These are phyloP conservation scores for Musa balbisiana DNA, from an alignment of 202 grass and related monocot species.

Conservation along the genomic window DNA sequence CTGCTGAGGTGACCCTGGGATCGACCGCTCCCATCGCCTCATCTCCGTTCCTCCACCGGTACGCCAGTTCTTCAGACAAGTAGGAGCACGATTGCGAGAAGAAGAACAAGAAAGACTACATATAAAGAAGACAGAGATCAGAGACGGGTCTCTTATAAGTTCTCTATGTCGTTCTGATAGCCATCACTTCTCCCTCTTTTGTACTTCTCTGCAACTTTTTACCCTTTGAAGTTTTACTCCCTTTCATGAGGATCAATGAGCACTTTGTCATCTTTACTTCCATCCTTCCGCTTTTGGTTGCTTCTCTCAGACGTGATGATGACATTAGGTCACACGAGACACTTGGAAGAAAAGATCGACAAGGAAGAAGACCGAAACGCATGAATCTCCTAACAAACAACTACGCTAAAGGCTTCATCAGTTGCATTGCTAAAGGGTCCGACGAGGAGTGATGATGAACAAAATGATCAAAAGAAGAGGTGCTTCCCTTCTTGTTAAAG, in stretches of 20 bases:
- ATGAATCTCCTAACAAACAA: too few species aligned
- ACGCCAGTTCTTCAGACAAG: constrained; percentile 40
- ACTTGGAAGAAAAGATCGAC: background rate
- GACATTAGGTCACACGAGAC: background rate
- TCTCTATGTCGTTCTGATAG: too few species aligned
- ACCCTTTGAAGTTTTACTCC: background rate
- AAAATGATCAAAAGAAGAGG: background rate
- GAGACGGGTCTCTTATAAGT: background rate
- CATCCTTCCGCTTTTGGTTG: background rate
- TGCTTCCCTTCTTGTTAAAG: background rate
- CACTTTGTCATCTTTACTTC: too few species aligned
- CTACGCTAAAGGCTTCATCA: background rate
- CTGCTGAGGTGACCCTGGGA: constrained; percentile 37
- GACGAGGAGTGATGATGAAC: background rate
- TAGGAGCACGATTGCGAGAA: background rate
- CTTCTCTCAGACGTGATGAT: background rate
- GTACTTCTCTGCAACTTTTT: background rate
- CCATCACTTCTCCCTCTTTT: background rate
- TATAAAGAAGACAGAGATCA: background rate
- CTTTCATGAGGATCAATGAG: too few species aligned
- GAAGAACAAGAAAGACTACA: background rate
- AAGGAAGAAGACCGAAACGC: background rate
- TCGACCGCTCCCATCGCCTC: constrained; percentile 65
- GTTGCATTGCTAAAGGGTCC: background rate
- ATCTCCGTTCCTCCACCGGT: constrained; percentile 60